Percentiles rank a stretch among this genome's conserved stretches.
Conservation (phyloP, 1,284 basidiomycete species). For the Pseudozyma sp. region DNA sequence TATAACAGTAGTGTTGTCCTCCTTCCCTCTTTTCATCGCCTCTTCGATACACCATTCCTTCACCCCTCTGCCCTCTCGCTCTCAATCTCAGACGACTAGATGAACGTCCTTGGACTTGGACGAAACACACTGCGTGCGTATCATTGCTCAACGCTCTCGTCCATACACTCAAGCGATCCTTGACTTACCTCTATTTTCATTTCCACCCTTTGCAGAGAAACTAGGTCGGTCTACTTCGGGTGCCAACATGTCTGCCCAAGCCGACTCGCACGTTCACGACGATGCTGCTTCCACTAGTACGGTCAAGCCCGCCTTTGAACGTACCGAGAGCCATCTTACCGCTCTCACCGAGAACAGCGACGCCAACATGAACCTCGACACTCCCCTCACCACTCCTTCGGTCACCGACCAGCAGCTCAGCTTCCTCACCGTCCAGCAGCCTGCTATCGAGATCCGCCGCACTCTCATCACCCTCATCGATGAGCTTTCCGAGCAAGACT, state of each 20-base stretch:
- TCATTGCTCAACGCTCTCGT: neutral
- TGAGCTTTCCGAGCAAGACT: slow-evolving; percentile 22
- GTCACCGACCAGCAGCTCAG: slow-evolving; percentile 5
- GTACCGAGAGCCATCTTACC: slow-evolving; percentile 7
- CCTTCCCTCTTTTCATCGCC: too few species aligned
- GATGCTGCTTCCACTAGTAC: neutral
- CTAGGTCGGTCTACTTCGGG: slow-evolving; percentile 9
- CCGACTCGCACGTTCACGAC: neutral
- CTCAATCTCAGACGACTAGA: neutral
- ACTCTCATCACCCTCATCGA: slow-evolving; percentile 27
- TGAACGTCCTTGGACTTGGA: slow-evolving; percentile 8
- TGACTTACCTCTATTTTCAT: neutral
- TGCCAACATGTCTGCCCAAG: slow-evolving; percentile 8
- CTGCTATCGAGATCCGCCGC: slow-evolving; percentile 28
- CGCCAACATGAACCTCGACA: neutral
- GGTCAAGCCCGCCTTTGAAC: slow-evolving; percentile 1
- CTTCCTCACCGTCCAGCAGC: slow-evolving; percentile 26
- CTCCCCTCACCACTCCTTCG: slow-evolving; percentile 6
- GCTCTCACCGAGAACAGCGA: slow-evolving; percentile 7
- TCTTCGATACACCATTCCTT: neutral
- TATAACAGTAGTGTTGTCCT: too few species aligned
- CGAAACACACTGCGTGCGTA: slow-evolving; percentile 12
- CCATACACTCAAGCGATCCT: neutral
- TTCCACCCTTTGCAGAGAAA: slow-evolving; percentile 1
- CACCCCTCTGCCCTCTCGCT: too few species aligned